phyloP scores from a whole-genome alignment of 257 asterid genomes.

The Ligustrum vulgare region DNA sequence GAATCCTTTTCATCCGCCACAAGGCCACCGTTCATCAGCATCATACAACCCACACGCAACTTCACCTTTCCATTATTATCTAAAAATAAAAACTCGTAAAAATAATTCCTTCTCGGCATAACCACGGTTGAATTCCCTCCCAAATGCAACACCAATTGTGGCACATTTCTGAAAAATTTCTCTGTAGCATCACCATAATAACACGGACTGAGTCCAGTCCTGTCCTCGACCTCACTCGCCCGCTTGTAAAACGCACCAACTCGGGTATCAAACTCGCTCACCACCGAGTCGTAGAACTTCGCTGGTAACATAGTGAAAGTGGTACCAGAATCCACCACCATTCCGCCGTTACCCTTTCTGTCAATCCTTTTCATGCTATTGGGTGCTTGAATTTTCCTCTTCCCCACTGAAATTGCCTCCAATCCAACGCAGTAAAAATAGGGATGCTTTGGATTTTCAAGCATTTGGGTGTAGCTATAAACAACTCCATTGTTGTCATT shows the following conservation, averaged over 20 bases:
- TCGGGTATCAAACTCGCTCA: slow-evolving; percentile 40
- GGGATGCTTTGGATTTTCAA: slow-evolving; percentile 67
- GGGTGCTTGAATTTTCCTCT: slow-evolving; percentile 51
- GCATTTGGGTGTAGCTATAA: slow-evolving; percentile 66
- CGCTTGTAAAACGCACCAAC: slow-evolving; percentile 45
- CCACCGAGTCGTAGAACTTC: slow-evolving; percentile 49
- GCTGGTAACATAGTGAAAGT: slow-evolving; percentile 84
- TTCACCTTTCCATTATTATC: slow-evolving; percentile 39
- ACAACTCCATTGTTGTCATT: slow-evolving; percentile 10
- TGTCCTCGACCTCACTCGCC: slow-evolving; percentile 59
- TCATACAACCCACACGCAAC: slow-evolving; percentile 71
- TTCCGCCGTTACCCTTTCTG: slow-evolving; percentile 71
- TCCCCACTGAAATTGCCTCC: slow-evolving; percentile 66
- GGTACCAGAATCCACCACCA: slow-evolving; percentile 99
- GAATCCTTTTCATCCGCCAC: slow-evolving; percentile 41
- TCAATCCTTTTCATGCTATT: slow-evolving; percentile 53
- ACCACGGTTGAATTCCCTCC: slow-evolving; percentile 78
- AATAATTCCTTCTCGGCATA: slow-evolving; percentile 80
- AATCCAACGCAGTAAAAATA: slow-evolving; percentile 76
- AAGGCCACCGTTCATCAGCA: slow-evolving; percentile 85
- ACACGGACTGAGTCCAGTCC: slow-evolving; percentile 81
- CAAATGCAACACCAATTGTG: slow-evolving; percentile 58
- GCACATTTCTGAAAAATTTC: slow-evolving; percentile 27
- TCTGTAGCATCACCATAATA: slow-evolving; percentile 39
- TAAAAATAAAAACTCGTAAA: slow-evolving; percentile 63